phyloP scores from a whole-genome alignment of 2,329 filamentous ascomycete genomes.

The Aureobasidium sp. region DNA sequence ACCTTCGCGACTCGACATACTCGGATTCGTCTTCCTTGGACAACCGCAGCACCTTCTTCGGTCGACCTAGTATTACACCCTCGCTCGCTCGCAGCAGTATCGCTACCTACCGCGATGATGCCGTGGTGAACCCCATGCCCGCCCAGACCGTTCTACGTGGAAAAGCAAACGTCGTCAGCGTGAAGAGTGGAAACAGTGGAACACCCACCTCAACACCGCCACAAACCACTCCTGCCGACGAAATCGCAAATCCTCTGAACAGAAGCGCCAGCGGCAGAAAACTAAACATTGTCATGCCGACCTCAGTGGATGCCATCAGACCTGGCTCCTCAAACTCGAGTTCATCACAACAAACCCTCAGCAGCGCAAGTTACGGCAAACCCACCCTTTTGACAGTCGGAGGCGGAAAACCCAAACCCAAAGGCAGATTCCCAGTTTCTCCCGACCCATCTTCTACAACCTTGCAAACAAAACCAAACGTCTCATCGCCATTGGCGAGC shows the following conservation, averaged over 20 bases:
- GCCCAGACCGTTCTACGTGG: conserved; percentile 80
- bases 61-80: conserved; percentile 40
- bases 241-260: conserved; percentile 41
- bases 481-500: conserved; percentile 15
- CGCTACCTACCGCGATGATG: conserved; percentile 87
- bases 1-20: conserved; percentile 85
- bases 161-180: conserved; percentile 87
- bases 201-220: conserved; percentile 35
- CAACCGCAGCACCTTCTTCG: conserved; percentile 34
- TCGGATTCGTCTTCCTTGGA: conserved; percentile 56
- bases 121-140: conserved; percentile 66
- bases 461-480: conserved; percentile 19
- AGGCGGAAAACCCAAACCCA: conserved; percentile 26
- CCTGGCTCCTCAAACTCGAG: conserved; percentile 18
- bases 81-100: conserved; percentile 50
- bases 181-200: conserved; percentile 60
- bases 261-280: conserved; percentile 15
- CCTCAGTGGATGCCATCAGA: conserved; percentile 19
- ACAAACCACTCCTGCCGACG: conserved; percentile 28
- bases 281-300: conserved; percentile 32
- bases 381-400: conserved; percentile 37
- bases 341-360: conserved; percentile 24
- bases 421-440: conserved; percentile 22
- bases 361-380: conserved; percentile 32
- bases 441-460: conserved; percentile 18